Evolutionary conservation across 2,329 filamentous ascomycete species (phyloP).

Genomic region (Botrytis sinoallii): DNA sequence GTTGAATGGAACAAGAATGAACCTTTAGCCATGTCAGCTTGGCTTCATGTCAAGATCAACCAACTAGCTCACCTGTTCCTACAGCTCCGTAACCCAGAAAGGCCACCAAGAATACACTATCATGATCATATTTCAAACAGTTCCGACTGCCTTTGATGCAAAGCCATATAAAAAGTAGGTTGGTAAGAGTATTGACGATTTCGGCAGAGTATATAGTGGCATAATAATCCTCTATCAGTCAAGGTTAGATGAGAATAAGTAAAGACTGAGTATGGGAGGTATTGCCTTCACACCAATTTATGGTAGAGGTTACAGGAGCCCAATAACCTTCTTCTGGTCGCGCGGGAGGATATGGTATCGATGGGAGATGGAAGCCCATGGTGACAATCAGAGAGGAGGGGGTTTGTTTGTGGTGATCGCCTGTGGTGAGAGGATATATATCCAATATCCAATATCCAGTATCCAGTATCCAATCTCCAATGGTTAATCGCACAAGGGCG

Average conservation of each 20-base stretch:
- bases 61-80: constrained; percentile 35
- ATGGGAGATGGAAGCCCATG: constrained; percentile 32
- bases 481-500: neutral
- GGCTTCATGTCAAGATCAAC: neutral
- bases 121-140: constrained; percentile 70
- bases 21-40: neutral
- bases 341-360: constrained; percentile 38
- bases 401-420: neutral
- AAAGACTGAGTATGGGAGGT: constrained; percentile 22
- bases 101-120: constrained; percentile 68
- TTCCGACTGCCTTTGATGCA: constrained; percentile 72
- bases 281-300: constrained; percentile 76
- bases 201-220: constrained; percentile 73
- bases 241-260: constrained; percentile 13
- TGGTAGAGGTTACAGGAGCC: constrained; percentile 38
- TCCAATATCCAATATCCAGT: neutral
- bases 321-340: constrained; percentile 36
- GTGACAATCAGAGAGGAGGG: neutral
- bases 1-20: constrained; percentile 43
- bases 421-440: neutral
- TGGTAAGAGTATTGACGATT: constrained; percentile 77
- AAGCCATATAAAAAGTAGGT: constrained; percentile 75
- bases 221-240: constrained; percentile 62
- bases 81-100: constrained; percentile 46
- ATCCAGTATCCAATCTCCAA: neutral